Conservation (phyloP, 2,329 filamentous ascomycete species). For the Colletotrichum endophyticum region DNA sequence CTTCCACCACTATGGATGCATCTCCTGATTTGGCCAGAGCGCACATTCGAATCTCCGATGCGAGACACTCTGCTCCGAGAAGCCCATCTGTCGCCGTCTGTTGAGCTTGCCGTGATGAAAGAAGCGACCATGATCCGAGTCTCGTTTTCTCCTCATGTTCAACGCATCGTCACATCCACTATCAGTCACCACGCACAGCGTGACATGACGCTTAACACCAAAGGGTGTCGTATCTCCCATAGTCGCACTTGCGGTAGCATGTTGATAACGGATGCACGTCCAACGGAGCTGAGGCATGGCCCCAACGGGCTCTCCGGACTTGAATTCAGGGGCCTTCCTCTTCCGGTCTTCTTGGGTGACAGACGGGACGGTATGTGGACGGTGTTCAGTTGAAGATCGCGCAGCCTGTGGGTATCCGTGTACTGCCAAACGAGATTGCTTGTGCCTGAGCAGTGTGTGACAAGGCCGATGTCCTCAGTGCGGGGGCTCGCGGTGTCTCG, state of each 20-base stretch:
- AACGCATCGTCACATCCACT: not conserved
- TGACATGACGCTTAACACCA: not conserved
- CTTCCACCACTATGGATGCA: not conserved
- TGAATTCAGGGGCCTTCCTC: not conserved
- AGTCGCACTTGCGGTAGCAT: not conserved
- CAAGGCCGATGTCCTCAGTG: not conserved
- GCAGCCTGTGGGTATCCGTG: constrained; percentile 1
- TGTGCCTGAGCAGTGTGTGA: constrained; percentile 9
- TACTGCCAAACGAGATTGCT: constrained; percentile 11
- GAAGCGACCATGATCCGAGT: not conserved
- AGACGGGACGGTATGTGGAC: not conserved
- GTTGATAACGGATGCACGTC: not conserved
- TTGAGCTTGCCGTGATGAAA: not conserved
- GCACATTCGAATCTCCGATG: not conserved
- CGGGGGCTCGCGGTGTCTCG: not conserved
- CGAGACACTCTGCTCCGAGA: not conserved
- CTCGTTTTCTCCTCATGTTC: not conserved
- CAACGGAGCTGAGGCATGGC: not conserved
- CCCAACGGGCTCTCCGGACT: not conserved
- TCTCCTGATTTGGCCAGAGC: not conserved
- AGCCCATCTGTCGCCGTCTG: not conserved
- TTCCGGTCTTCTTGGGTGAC: not conserved
- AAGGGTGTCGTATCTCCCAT: not conserved
- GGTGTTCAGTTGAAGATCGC: not conserved
- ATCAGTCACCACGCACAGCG: not conserved